Conservation (phyloP, 1,284 basidiomycete genomes). For the Lignosus rhinocerotis region DNA sequence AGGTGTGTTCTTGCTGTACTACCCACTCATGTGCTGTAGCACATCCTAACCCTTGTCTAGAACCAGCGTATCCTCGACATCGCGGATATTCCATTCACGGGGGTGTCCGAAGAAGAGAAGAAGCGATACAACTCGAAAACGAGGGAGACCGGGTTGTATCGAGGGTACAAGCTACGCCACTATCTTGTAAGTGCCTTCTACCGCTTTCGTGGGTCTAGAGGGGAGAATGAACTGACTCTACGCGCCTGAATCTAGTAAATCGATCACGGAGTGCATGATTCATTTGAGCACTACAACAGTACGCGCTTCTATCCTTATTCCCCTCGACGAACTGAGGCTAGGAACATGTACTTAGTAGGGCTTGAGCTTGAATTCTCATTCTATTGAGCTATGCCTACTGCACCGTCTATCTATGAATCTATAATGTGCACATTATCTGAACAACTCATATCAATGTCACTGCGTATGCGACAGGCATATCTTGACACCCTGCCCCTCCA, state of each 20-base stretch:
- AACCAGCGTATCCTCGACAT: constrained; percentile 53
- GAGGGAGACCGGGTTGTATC: constrained; percentile 46
- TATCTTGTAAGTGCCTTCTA: background rate
- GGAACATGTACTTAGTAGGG: no score
- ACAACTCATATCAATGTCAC: no score
- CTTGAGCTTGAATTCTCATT: no score
- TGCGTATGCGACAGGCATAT: no score
- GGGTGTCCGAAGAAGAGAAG: constrained; percentile 55
- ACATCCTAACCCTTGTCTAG: background rate
- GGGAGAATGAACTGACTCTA: no score
- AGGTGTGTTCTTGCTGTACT: constrained; percentile 34
- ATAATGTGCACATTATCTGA: no score
- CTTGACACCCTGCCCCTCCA: no score
- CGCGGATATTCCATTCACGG: constrained; percentile 54
- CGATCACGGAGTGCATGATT: constrained; percentile 56
- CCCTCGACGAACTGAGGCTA: no score
- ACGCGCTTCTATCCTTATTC: constrained; percentile 17
- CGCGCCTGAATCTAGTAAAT: constrained; percentile 31
- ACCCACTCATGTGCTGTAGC: background rate
- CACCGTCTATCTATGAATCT: no score
- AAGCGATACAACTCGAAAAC: constrained; percentile 44
- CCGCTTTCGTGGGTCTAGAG: no score
- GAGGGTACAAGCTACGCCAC: constrained; percentile 49
- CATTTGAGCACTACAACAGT: constrained; percentile 62
- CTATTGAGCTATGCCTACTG: no score